Evolutionary conservation across 78 protist genomes (phyloP), one percentile per base, ranked within the genome.

Genomic region (Dictyostelium intermedium): DNA sequence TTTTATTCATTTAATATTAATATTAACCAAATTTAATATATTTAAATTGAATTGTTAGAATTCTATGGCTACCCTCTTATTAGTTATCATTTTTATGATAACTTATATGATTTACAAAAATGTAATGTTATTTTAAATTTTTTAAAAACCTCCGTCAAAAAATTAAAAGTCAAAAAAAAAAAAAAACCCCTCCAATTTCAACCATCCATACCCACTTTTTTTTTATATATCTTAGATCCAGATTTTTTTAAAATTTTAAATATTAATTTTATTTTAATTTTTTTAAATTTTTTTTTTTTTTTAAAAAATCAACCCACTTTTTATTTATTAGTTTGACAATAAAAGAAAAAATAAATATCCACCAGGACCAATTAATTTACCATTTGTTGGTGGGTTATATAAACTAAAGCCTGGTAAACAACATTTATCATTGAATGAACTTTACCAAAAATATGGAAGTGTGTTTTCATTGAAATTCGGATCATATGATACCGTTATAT

Each of bases 311-410:
- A 63, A 63, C 23, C 25, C 25, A 16, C 8, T 30, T n/a, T 30
- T 30, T 69, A 1, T 30, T 27, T 8, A 25, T 69, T 69, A 70
- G 77, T 72, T 30, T 34, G 43, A 72, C 13, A 70, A 14, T 11
- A 70, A 70, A 32, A 70, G 41, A 74, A 32, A 74, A 35, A 76
- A 56, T 14, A 74, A 47, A 30, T 63, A 53, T 41, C 92, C 92
- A 79, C 79, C 79, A 13, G 93, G 93, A 20, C 93, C 93, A 27
- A 50, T 89, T 3, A 39, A 82, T 45, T 69, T 61, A 10, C 93
- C 93, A 45, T 30, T 89, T 16, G 47, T 89, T 32, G 93, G 93
- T 14, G 27, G 37, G 9, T 34, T 89, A 9, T 83, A 89, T 89
- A 79, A 79, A 34, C 14, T 89, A 45, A 11, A 69, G 16, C 30